Conservation (phyloP, 768 basidiomycete species). For the Tubosaeta sp. region DNA sequence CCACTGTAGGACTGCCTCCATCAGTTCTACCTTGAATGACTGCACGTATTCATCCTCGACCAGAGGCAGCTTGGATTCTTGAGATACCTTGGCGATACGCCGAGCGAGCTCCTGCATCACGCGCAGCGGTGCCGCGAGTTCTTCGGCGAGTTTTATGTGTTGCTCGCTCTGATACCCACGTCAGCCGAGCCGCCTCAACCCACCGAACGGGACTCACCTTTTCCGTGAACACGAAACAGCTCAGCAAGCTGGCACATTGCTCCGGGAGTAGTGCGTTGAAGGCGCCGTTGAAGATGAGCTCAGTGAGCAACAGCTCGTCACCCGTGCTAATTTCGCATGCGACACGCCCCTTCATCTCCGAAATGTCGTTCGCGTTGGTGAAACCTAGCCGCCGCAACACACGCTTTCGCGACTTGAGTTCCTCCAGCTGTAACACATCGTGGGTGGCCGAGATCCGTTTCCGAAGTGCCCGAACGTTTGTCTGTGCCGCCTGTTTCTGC, state of each 20-base stretch:
- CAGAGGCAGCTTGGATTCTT: conserved; percentile 84
- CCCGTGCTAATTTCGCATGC: conserved; percentile 98
- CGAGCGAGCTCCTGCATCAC: conserved; percentile 95
- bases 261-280: conserved; percentile 90
- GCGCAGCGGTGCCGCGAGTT: conserved; percentile 86
- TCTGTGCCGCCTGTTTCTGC: conserved; percentile 66
- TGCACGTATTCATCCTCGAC: conserved; percentile 94
- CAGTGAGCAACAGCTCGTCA: conserved; percentile 93
- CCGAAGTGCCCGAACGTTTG: conserved; percentile 71
- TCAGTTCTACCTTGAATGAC: conserved; percentile 97
- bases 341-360: conserved; percentile 96
- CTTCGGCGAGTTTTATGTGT: conserved; percentile 82
- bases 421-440: conserved; percentile 92
- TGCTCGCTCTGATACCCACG: conserved; percentile 66
- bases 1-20: conserved; percentile 98
- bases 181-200: not conserved
- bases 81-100: conserved; percentile 94
- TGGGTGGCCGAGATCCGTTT: conserved; percentile 86
- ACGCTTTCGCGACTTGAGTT: conserved; percentile 92
- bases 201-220: conserved; percentile 52
- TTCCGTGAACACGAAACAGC: conserved; percentile 97
- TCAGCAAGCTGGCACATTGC: conserved; percentile 89
- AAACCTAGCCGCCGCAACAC: conserved; percentile 90
- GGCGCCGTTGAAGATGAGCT: conserved; percentile 94
- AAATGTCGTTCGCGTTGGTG: conserved; percentile 84